Evolutionary conservation across 306 rosid genomes (phyloP), one percentile per base, ranked within the genome.

Genomic region (Pterocarpus macrocarpus): DNA sequence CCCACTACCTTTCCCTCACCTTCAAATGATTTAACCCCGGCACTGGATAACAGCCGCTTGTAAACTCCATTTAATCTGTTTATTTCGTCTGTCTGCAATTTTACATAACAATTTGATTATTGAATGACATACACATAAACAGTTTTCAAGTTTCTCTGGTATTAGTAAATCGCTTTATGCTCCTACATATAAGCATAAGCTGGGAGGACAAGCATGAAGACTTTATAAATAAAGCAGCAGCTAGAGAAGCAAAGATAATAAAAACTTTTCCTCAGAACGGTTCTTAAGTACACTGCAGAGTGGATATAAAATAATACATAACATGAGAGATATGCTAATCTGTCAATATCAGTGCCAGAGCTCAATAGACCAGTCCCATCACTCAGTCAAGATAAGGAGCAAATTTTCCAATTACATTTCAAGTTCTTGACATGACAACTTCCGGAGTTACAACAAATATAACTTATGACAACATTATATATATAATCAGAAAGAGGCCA

Each of bases 1-100:
- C 97, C 90, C 52, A 81, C 97, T 73, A 95, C 47, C 89, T 61
- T 95, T 55, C 98, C 99, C 88, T 91, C 97, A 44, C 99, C 99
- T 87, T 95, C 98, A 82, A 81, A 93, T 79, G 84, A 81, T 89
- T 95, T 93, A 55, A 90, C 98, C 75, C 96, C 98, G 73, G 98
- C 82, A 85, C 89, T 93, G 53, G 93, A 77, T 90, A 95, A 75
- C 82, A 95, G 65, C 69, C 97, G 93, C 92, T 95, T 93, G 92
- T 95, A 95, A 84, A 95, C 76, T 82, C 96, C 99, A 86, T 90
- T 95, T 81, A 95, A 88, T 76, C 99, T 86, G 74, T 76, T 76
- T 79, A 95, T 95, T 87, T 95, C 99, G 70, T 92, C 94, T 14
- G 97, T 93, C 99, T 95, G 89, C 84, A 88, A 71, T 80, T 86